Evolutionary conservation across 495 filamentous ascomycete species (phyloP), one percentile per base, ranked within the genome.

Genomic region (Neohortaea acidophila): DNA sequence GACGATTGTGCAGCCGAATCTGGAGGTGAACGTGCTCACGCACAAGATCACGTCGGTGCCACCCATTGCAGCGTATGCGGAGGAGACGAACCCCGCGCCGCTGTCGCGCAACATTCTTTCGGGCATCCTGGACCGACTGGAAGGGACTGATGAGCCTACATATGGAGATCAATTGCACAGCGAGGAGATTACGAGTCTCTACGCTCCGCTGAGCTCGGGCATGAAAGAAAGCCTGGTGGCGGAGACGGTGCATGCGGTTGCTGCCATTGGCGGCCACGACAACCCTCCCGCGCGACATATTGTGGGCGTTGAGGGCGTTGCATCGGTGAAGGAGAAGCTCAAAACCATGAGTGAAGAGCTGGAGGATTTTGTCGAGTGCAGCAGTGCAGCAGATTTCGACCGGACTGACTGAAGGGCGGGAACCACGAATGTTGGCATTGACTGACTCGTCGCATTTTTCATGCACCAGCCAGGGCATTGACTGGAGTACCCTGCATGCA

Each of bases 331-430:
- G 49, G 89, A 96, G 64, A 94, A 94, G 61, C 61, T 97, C 37
- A 94, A 91, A 66, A 94, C 84, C 15, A 79, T 94, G 1, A 91
- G 83, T 37, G 86, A 96, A 54, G 89, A 96, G 59, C 52, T 96
- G 26, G 89, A 96, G 56, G 89, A 94, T 41, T 96, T 94, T 60
- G 77, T 94, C 21, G 82, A 89, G 48, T 79, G 81, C 17, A 94
- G 84, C 44, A 68, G 78, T 45, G 78, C 78, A 0, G 84, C 86
- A 24, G 85, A 89, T 56, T 80, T 86, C 49, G 73, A 69, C n/a
- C n/a, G n/a, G n/a, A n/a, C n/a, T n/a, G 59, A 62, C 41, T 63
- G 48, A 52, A 14, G 62, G 43, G 52, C n/a, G n/a, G n/a, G n/a
- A n/a, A n/a, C n/a, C n/a, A n/a, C n/a, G n/a, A n/a, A n/a, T n/a